phyloP scores from a whole-genome alignment of 176 grass and related monocot genomes.

The Musa troglodytarum region DNA sequence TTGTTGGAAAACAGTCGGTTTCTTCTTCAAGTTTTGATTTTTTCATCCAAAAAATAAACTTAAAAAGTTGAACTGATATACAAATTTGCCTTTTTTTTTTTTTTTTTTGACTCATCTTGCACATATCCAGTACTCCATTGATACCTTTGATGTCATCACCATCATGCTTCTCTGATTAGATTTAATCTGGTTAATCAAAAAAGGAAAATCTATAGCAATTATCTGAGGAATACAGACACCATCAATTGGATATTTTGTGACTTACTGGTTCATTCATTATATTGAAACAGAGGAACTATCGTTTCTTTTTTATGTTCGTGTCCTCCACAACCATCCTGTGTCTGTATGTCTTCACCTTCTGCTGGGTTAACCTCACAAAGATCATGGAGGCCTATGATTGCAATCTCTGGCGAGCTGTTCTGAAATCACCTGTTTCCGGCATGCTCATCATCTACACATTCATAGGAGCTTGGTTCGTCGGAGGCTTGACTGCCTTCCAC shows the following conservation, averaged over 20 bases:
- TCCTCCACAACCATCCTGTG: conserved; percentile 29
- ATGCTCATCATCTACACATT: conserved; percentile 32
- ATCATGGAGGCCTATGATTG: conserved; percentile 22
- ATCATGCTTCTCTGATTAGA: background rate
- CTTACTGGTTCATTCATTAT: background rate
- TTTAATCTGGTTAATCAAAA: background rate
- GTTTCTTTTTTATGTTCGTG: conserved; percentile 38
- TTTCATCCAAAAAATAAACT: no score
- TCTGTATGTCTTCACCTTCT: conserved; percentile 29
- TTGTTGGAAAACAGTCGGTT: no score
- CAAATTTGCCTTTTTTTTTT: no score
- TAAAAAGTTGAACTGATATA: no score
- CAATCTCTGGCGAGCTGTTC: conserved; percentile 29
- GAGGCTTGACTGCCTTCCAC: conserved; percentile 31
- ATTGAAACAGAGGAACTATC: conserved; percentile 36
- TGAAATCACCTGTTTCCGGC: conserved; percentile 28
- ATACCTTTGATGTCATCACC: background rate
- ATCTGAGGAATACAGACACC: background rate
- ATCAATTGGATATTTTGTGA: background rate
- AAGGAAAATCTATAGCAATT: background rate
- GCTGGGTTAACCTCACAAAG: conserved; percentile 24
- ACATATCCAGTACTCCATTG: background rate
- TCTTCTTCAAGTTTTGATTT: no score
- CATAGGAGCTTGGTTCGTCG: conserved; percentile 35
- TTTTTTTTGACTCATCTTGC: no score